Base-by-base conservation (phyloP, 805 yeast species). In the Lipomyces kockii region DNA sequence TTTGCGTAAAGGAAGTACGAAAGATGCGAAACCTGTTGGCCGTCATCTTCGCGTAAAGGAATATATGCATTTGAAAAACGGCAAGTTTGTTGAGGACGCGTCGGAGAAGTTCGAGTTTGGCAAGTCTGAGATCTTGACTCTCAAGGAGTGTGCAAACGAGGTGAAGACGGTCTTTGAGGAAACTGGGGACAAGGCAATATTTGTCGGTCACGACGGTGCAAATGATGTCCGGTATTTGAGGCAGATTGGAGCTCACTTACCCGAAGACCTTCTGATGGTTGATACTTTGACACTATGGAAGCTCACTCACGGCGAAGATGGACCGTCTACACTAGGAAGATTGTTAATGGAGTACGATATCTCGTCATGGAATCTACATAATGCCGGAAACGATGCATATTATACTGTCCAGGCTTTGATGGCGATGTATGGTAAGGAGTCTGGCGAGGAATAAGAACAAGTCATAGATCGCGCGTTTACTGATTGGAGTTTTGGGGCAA, bases 321-420 rank as follows among this genome's bases (percentile, higher is more conserved):
- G 27, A 55, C 58, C 43, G 20, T 58, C 62, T 1, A 32, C 29
- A 9, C 54, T 65, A 29, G 60, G 57, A 14, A 17, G 8, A 3
- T 11, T 65, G 17, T 20, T 61, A 6, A 35, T 20, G 3, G 62
- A 37, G 22, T 52, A 57, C 20, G 57, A 37, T 20, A 51, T 65
- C 29, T n/a, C 49, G 17, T 37, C 60, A 17, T 53, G 59, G 70
- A 62, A 66, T 60, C 32, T 67, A 39, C 72, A 70, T 32, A 70
- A 70, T 49, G 72, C 72, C 9, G 72, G 67, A 1, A 70, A 70
- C 27, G 72, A 70, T 34, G 71, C 72, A 20, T 60, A 62, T 39
- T 67, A 64, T 29, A 70, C 72, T 2, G 39, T 65, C 34, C 67
- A 65, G 51, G 71, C 52, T 12, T 46, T 65, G 39, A 52, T 57